These are phyloP conservation scores for Camellia lanceoleosa DNA, from an alignment of 148 eudicot genomes.

Conservation along the genomic window DNA sequence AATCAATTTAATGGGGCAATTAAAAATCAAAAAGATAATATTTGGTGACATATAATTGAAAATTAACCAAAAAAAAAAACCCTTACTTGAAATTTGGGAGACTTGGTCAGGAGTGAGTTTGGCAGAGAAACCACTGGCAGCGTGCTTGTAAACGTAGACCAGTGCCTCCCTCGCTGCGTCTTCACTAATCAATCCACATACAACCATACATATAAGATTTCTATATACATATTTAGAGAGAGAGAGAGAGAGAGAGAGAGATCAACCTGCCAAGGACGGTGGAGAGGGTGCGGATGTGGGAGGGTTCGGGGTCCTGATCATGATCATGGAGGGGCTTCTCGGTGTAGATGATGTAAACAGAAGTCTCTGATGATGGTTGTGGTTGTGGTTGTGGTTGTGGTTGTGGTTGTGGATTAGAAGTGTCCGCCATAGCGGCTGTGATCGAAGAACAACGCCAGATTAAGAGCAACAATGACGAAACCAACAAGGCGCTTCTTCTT, in stretches of 20 bases:
- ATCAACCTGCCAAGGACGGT: constrained; percentile 50
- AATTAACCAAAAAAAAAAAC: background rate
- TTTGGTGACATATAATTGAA: constrained; percentile 18
- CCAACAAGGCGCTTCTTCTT: background rate
- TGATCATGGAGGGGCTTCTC: constrained; percentile 36
- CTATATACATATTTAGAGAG: background rate
- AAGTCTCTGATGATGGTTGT: constrained; percentile 13
- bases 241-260: background rate
- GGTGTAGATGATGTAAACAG: constrained; percentile 71
- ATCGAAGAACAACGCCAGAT: background rate
- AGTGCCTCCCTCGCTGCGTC: constrained; percentile 48
- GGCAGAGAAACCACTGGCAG: constrained; percentile 63
- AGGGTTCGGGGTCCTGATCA: constrained; percentile 47
- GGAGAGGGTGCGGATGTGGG: constrained; percentile 57
- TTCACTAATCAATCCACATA: constrained; percentile 29
- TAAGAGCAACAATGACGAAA: background rate
- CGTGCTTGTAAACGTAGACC: constrained; percentile 51
- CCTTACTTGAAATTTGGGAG: constrained; percentile 38
- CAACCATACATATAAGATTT: background rate
- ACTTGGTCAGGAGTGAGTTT: constrained; percentile 58
- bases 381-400: background rate
- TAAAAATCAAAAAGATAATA: constrained; percentile 9
- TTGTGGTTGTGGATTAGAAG: background rate
- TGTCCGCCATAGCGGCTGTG: constrained; percentile 11
- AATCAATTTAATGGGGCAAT: too few species aligned